These are phyloP conservation scores for Globisporangium cylindrosporum DNA, from an alignment of 352 stramenopile species.

Conservation along the genomic window DNA sequence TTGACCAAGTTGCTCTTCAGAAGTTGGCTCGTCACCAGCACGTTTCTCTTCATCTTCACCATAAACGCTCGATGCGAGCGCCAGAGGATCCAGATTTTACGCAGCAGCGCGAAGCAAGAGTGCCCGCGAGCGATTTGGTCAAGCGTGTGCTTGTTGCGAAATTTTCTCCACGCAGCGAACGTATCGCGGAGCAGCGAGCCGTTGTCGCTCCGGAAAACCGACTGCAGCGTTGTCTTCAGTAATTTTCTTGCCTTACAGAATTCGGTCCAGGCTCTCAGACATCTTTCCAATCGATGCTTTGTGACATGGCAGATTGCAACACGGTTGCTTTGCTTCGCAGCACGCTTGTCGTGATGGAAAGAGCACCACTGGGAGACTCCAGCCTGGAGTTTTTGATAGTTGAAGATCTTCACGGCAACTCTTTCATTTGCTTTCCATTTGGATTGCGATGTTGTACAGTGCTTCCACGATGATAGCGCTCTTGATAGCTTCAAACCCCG, in stretches of 20 bases:
- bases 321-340: background rate
- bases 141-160: slow-evolving; percentile 18
- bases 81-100: slow-evolving; percentile 26
- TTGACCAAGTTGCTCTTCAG: slow-evolving; percentile 25
- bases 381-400: slow-evolving; percentile 3
- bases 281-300: background rate
- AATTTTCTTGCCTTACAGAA: background rate
- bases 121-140: slow-evolving; percentile 17
- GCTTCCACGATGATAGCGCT: slow-evolving; percentile 5
- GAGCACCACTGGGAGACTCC: slow-evolving; percentile 4
- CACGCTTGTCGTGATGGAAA: background rate
- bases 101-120: slow-evolving; percentile 14
- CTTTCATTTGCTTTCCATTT: background rate
- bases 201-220: slow-evolving; percentile 14
- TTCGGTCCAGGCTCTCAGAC: slow-evolving; percentile 1
- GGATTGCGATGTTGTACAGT: background rate
- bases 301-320: background rate
- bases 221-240: slow-evolving; percentile 14
- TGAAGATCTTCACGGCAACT: background rate
- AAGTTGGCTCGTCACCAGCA: slow-evolving; percentile 27
- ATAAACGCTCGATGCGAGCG: slow-evolving; percentile 16
- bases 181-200: slow-evolving; percentile 11
- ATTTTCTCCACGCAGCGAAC: slow-evolving; percentile 15
- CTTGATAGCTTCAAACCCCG: background rate
- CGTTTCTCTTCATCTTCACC: slow-evolving; percentile 25